Evolutionary conservation across 176 grass and related monocot genomes (phyloP).

Genomic region (Saccharum officinarum): DNA sequence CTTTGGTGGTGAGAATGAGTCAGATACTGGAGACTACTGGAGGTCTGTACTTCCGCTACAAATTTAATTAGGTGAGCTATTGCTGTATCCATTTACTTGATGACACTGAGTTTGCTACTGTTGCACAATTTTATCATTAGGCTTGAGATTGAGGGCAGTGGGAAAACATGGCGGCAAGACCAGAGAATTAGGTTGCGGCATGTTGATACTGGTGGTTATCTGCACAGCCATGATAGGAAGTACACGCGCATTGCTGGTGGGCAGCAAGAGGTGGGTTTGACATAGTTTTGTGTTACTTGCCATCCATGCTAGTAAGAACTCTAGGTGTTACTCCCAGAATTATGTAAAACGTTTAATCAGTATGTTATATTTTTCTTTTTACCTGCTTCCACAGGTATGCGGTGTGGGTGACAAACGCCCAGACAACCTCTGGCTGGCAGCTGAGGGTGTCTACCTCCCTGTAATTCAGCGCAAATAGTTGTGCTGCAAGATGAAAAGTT

Average conservation of each 20-base stretch:
- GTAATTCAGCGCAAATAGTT: constrained; percentile 52
- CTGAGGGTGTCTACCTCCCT: constrained; percentile 81
- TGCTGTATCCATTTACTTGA: background rate
- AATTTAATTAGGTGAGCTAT: background rate
- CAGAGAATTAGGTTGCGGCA: constrained; percentile 73
- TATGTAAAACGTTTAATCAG: background rate
- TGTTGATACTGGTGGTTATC: constrained; percentile 80
- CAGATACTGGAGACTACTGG: constrained; percentile 95
- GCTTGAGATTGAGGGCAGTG: constrained; percentile 69
- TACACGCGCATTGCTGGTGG: constrained; percentile 88
- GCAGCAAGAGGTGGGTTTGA: constrained; percentile 81
- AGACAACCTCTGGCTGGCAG: constrained; percentile 84
- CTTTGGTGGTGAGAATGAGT: constrained; percentile 76
- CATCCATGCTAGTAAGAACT: background rate
- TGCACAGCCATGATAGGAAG: constrained; percentile 93
- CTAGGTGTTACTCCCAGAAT: background rate
- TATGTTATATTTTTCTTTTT: background rate
- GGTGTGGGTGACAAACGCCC: constrained; percentile 75
- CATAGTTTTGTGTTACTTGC: background rate
- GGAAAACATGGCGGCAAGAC: constrained; percentile 76
- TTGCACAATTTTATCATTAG: constrained; percentile 32
- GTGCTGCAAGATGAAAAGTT: background rate
- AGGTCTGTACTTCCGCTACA: constrained; percentile 37
- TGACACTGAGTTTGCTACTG: background rate
- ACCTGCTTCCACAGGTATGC: constrained; percentile 65